Evolutionary conservation across 331 rosid genomes (phyloP), one percentile per base, ranked within the genome.

Genomic region (Quercus tomentella): DNA sequence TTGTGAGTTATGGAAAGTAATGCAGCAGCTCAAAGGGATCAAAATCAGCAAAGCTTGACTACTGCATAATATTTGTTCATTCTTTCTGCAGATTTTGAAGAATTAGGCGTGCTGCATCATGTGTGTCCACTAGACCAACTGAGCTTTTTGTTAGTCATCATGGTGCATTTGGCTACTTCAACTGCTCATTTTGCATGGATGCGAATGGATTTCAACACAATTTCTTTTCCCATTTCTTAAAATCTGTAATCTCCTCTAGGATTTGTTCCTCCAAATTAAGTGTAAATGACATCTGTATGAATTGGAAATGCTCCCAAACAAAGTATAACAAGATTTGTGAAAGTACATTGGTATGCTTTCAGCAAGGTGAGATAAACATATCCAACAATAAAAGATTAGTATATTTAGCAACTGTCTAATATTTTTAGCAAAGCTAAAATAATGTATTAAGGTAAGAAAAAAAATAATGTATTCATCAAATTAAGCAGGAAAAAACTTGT

Each of bases 231-330:
- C 45, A 15, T 35, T 26, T 61, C 11, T 4, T 75, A 41, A 41
- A 76, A 76, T 78, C 77, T 76, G 88, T 84, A 84, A 83, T 81
- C 86, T 74, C 84, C 20, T n/a, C 51, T 80, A 80, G 71, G 80
- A 81, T 87, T 87, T 69, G 82, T 90, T 79, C 80, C 65, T 79
- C 79, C 75, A 78, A 72, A 88, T 82, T 83, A 83, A 86, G 83
- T 93, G 94, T 91, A 91, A 79, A 91, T 89, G 90, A 89, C 81
- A 78, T 84, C 77, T 84, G 90, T 89, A 84, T 80, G 85, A 87
- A 83, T 73, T 45, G 86, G 75, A 84, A 70, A 83, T 55, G 76
- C 72, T 76, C 30, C 74, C 80, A 41, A 9, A 41, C 3, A 41
- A 8, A 41, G 45, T 41, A 41, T 8, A 41, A 41, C 45, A 41